A percentile compares a stretch with the other conserved stretches of the same genome.
These are phyloP conservation scores for Curvularia sp. DNA, from an alignment of 2,329 filamentous ascomycete genomes.

Conservation along the genomic window DNA sequence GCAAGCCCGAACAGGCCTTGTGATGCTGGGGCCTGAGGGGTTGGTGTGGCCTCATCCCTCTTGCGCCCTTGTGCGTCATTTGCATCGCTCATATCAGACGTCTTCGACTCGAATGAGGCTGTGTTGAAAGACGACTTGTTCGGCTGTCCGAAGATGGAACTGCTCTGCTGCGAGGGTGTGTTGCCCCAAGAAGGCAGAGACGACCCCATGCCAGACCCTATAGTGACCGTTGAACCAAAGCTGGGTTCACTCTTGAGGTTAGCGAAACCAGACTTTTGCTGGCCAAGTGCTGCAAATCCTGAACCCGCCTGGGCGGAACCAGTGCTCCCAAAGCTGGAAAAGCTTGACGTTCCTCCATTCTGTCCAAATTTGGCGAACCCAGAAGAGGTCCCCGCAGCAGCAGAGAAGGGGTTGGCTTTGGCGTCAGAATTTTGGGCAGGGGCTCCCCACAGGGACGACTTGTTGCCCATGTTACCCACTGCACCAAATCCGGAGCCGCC, in stretches of 20 bases:
- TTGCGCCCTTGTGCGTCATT: conserved; percentile 32
- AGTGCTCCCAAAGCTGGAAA: conserved; percentile 16
- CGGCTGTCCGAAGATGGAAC: conserved; percentile 38
- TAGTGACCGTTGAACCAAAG: conserved; percentile 53
- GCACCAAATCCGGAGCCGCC: conserved; percentile 41
- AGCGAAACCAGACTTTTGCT: conserved; percentile 41
- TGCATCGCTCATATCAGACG: conserved; percentile 40
- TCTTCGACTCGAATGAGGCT: conserved; percentile 40
- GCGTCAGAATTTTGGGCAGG: conserved; percentile 30
- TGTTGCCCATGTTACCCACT: conserved; percentile 26
- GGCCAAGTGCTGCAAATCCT: conserved; percentile 41
- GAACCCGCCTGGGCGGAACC: conserved; percentile 19
- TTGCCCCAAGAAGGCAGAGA: conserved; percentile 44
- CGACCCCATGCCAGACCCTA: conserved; percentile 45
- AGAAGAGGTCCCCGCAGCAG: conserved; percentile 27
- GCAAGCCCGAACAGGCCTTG: conserved; percentile 44
- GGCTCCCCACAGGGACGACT: conserved; percentile 35
- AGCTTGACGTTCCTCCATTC: conserved; percentile 28
- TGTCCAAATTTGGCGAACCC: conserved; percentile 46
- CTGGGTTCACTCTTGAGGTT: conserved; percentile 42
- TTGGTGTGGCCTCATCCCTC: conserved; percentile 47
- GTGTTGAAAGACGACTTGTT: conserved; percentile 41
- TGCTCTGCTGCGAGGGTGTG: conserved; percentile 39
- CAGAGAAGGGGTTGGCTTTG: conserved; percentile 46
- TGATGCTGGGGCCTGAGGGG: conserved; percentile 36